Evolutionary conservation across 2,329 filamentous ascomycete genomes (phyloP), one percentile per base, ranked within the genome.

Genomic region (Lasiodiplodia sp.): DNA sequence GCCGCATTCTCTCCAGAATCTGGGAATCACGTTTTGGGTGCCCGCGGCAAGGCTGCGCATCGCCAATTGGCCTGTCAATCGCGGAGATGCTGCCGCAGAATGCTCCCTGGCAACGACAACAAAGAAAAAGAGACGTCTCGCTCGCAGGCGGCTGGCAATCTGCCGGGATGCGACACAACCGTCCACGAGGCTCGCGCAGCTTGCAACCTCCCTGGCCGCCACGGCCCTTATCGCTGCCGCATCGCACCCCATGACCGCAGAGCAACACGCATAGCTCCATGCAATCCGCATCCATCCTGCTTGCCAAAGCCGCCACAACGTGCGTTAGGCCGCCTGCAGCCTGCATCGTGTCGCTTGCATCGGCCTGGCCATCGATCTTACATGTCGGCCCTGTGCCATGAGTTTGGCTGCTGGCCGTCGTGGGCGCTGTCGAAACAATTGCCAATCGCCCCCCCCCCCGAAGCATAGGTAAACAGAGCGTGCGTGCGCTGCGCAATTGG

Each of bases 131-230:
- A 47, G 38, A 11, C 25, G 23, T 14, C 34, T 4, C 38, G 23
- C 25, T 38, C 47, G 57, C 57, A 58, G 38, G n/a, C 16, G 21
- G 23, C 12, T 25, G 31, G 47, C 40, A 44, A 62, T 62, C 38
- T 8, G 38, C 40, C 21, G 6, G 38, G 47, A 21, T 8, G 57
- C 57, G 57, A 57, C 55, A n/a, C 34, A 40, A 18, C 31, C 7
- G 40, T 8, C 57, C 57, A 62, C 40, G 40, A 62, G 57, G 57
- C 57, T 62, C 40, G 40, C 57, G 57, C 57, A 62, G 57, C 25
- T 21, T 58, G 37, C 56, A 25, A 16, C 56, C 28, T 60, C 23
- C 57, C 57, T 47, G 38, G 12, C 38, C 25, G 56, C 37, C 37
- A 14, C 37, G 37, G 37, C 57, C 38, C 57, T 47, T 62, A 62